phyloP scores from a whole-genome alignment of 495 filamentous ascomycete genomes.

The Penicillium fimorum region DNA sequence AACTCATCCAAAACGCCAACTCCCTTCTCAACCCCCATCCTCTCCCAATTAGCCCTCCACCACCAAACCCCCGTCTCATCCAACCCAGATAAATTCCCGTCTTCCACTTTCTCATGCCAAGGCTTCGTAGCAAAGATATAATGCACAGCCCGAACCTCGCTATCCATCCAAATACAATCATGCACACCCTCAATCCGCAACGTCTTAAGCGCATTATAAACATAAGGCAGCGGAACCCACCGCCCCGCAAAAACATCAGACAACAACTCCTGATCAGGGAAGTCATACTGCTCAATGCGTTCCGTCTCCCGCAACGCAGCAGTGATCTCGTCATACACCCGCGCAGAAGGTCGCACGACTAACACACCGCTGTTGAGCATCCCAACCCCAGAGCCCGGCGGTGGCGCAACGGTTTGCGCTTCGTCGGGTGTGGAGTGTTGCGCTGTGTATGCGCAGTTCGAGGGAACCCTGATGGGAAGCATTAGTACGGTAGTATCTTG shows the following conservation, averaged over 20 bases:
- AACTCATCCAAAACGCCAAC: constrained; percentile 25
- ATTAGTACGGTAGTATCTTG: not conserved
- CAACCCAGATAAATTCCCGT: constrained; percentile 14
- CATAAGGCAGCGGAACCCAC: constrained; percentile 72
- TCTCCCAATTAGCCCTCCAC: constrained; percentile 56
- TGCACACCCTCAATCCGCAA: constrained; percentile 66
- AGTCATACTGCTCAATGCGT: constrained; percentile 54
- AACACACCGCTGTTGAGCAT: constrained; percentile 73
- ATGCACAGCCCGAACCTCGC: constrained; percentile 71
- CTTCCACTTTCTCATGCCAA: constrained; percentile 60
- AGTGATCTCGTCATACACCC: constrained; percentile 53
- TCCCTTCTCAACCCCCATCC: constrained; percentile 48
- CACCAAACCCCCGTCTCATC: constrained; percentile 57
- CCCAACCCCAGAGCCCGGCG: constrained; percentile 52
- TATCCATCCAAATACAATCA: constrained; percentile 68
- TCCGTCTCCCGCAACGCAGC: constrained; percentile 31
- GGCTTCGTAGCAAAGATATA: constrained; percentile 76
- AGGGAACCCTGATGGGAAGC: constrained; percentile 50
- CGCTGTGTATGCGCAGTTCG: constrained; percentile 71
- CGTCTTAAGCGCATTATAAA: constrained; percentile 81
- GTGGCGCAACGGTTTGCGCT: constrained; percentile 55
- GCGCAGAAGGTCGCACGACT: constrained; percentile 63
- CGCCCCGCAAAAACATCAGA: constrained; percentile 60
- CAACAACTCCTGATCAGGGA: constrained; percentile 73
- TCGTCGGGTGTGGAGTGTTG: constrained; percentile 56